phyloP scores from a whole-genome alignment of 2,329 filamentous ascomycete genomes.

The Sarocladium kiliense region DNA sequence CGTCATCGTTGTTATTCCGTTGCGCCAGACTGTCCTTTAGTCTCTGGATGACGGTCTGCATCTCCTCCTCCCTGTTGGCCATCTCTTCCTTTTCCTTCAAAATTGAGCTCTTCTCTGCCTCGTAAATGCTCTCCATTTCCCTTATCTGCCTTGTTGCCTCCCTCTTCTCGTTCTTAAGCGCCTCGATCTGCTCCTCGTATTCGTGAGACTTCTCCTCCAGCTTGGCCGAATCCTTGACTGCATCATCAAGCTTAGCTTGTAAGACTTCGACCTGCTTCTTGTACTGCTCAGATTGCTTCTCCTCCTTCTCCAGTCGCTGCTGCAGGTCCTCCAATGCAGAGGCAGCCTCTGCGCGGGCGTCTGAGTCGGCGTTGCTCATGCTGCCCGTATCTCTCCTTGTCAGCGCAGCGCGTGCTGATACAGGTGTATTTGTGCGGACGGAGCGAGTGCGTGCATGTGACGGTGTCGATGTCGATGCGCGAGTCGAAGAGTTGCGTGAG shows the following conservation, averaged over 20 bases:
- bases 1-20: conserved; percentile 56
- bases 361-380: conserved; percentile 55
- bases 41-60: conserved; percentile 84
- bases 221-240: conserved; percentile 74
- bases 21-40: conserved; percentile 85
- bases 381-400: conserved; percentile 49
- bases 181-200: conserved; percentile 76
- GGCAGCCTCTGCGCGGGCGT: conserved; percentile 73
- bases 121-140: conserved; percentile 89
- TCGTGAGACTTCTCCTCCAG: conserved; percentile 87
- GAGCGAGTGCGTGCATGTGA: conserved; percentile 55
- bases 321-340: conserved; percentile 80
- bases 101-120: conserved; percentile 80
- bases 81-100: conserved; percentile 91
- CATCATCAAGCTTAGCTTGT: conserved; percentile 81
- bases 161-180: conserved; percentile 76
- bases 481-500: conserved; percentile 28
- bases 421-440: conserved; percentile 57
- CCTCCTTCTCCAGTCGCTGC: conserved; percentile 74
- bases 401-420: conserved; percentile 69
- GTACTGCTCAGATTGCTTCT: conserved; percentile 70
- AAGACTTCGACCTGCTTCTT: conserved; percentile 81
- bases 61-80: conserved; percentile 76
- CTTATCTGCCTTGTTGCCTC: conserved; percentile 78
- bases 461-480: conserved; percentile 32